Evolutionary conservation across 1,284 basidiomycete genomes (phyloP), one percentile per base, ranked within the genome.

Genomic region (Chondrostereum purpureum): DNA sequence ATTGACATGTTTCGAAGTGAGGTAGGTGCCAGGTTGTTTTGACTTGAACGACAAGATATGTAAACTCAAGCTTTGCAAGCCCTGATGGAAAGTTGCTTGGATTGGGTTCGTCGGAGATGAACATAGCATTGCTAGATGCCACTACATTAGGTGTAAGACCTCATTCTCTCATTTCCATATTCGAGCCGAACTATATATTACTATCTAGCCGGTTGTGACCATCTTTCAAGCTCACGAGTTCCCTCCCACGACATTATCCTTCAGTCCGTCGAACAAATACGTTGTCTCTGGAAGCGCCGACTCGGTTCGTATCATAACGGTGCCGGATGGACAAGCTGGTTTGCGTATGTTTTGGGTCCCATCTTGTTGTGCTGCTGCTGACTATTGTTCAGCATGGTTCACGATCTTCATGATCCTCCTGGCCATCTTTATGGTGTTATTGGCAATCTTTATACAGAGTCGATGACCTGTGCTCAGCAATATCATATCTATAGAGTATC

Each of bases 221-320:
- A 94, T 99, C 49, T 72, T 97, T 40, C 89, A 92, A 62, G 89
- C 94, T 0, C 96, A 99, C 64, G 91, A 93, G 52, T 95, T 99
- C 62, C 92, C 96, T 2, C 81, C 92, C 1, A 99, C 95, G 0
- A 83, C 87, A 1, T 66, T 99, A 46, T 78, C 78, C 47, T 98
- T 99, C 70, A 94, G 88, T 60, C 87, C 92, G 0, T 72, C 80
- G 3, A 85, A 85, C 12, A 79, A 73, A 14, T 55, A 94, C n/a
- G 75, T 99, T n/a, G 77, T 93, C 17, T 92, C 91, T 4, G 93
- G 88, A 3, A 92, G 92, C 56, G 89, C 91, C 4, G 95, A 99
- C 61, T 83, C 87, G 1, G 70, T 98, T 18, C 81, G 95, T 19
- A 69, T 94, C 37, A 78, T 96, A 38, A 76, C 76, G 16, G 77